Evolutionary conservation across 2,329 filamentous ascomycete species (phyloP).

Genomic region (Trichophyton mentagrophytes): DNA sequence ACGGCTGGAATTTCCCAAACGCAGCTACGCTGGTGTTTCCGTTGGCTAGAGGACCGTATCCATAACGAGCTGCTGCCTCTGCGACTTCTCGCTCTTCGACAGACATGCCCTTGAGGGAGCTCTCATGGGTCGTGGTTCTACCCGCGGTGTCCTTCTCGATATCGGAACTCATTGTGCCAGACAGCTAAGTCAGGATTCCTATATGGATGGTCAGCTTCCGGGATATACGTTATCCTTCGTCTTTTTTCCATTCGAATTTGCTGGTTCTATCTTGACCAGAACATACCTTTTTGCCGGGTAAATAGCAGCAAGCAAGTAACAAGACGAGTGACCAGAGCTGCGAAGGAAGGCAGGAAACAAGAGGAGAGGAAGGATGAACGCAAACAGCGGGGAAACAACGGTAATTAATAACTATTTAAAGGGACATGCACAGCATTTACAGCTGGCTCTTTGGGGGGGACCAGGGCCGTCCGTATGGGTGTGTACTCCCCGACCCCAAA

Average conservation of each 20-base stretch:
- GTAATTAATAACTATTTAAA: neutral
- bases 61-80: conserved; percentile 34
- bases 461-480: neutral
- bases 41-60: conserved; percentile 41
- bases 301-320: neutral
- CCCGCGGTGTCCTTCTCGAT: conserved; percentile 9
- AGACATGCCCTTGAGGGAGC: conserved; percentile 22
- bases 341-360: neutral
- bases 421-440: neutral
- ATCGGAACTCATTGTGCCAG: neutral
- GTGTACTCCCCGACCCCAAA: neutral
- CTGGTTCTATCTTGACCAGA: neutral
- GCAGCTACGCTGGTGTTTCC: conserved; percentile 41
- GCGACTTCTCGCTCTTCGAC: conserved; percentile 35
- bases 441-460: neutral
- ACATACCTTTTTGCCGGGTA: neutral
- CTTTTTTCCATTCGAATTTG: neutral
- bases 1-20: conserved; percentile 60
- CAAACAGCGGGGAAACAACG: neutral
- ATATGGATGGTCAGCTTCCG: neutral
- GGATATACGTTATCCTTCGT: too few species aligned
- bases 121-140: conserved; percentile 23
- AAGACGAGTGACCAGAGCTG: neutral
- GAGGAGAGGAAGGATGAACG: neutral
- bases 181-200: neutral